phyloP scores from a whole-genome alignment of 2,329 filamentous ascomycete species.

The Fusarium hostae region DNA sequence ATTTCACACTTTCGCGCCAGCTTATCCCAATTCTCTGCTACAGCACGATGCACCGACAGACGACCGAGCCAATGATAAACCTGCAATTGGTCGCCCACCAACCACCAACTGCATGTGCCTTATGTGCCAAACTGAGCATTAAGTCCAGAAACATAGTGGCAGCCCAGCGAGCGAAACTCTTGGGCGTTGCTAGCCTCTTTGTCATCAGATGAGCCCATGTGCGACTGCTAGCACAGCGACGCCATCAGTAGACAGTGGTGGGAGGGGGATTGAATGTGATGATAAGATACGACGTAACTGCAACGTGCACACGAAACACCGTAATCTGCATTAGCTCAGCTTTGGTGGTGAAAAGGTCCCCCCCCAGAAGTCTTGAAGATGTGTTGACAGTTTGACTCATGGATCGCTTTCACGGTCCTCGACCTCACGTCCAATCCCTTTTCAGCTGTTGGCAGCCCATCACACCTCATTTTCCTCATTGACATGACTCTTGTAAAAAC shows the following conservation, averaged over 20 bases:
- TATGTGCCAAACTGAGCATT: neutral
- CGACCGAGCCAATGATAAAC: neutral
- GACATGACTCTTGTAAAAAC: conserved; percentile 37
- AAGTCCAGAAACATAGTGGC: neutral
- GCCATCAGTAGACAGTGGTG: conserved; percentile 20
- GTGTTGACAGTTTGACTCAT: conserved; percentile 2
- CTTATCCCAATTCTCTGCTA: neutral
- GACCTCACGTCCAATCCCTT: conserved; percentile 6
- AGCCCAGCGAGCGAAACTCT: conserved; percentile 4
- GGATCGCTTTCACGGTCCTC: neutral
- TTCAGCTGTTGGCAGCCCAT: conserved; percentile 9
- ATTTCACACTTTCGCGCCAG: neutral
- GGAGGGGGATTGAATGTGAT: conserved; percentile 10
- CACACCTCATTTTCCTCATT: conserved; percentile 15
- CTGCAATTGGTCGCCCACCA: conserved; percentile 17
- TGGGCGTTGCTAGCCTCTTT: conserved; percentile 9
- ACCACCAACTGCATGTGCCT: neutral
- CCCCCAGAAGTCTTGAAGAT: neutral
- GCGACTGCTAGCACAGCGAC: conserved; percentile 9
- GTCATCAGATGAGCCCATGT: conserved; percentile 30
- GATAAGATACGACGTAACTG: conserved; percentile 30
- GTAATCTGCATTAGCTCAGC: conserved; percentile 5
- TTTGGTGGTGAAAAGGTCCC: neutral
- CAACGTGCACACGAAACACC: conserved; percentile 8
- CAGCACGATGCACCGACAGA: conserved; percentile 1